A percentile compares a stretch with the other conserved stretches of the same genome.
phyloP scores from a whole-genome alignment of 305 asterid species.

The Coffea humblotiana region DNA sequence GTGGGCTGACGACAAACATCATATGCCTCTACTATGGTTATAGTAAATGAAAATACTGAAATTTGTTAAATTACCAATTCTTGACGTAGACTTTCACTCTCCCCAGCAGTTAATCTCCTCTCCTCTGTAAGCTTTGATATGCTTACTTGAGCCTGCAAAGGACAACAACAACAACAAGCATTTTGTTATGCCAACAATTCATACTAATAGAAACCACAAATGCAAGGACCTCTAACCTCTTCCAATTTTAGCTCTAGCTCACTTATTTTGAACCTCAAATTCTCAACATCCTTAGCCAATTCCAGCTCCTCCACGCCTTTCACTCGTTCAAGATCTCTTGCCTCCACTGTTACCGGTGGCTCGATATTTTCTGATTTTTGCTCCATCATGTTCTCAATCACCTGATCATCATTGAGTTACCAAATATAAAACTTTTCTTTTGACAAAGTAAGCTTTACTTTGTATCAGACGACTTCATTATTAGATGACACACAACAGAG shows the following conservation, averaged over 20 bases:
- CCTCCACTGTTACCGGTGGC: slow-evolving; percentile 17
- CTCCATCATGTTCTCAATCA: slow-evolving; percentile 23
- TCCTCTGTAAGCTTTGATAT: slow-evolving; percentile 63
- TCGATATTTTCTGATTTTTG: slow-evolving; percentile 17
- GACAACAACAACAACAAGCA: neutral
- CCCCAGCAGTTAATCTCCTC: slow-evolving; percentile 41
- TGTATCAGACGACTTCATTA: neutral
- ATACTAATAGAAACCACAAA: slow-evolving; percentile 4
- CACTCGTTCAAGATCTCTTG: slow-evolving; percentile 14
- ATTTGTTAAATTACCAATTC: slow-evolving; percentile 50
- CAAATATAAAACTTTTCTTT: neutral
- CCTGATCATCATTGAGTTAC: slow-evolving; percentile 20
- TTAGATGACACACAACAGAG: neutral
- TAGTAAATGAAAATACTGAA: neutral
- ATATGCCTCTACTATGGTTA: neutral
- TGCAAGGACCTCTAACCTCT: slow-evolving; percentile 30
- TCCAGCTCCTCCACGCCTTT: slow-evolving; percentile 26
- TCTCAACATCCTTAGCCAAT: slow-evolving; percentile 27
- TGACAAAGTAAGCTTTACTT: neutral
- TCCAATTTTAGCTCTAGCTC: slow-evolving; percentile 35
- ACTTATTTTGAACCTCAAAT: slow-evolving; percentile 33
- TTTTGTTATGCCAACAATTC: neutral
- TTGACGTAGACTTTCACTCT: slow-evolving; percentile 47
- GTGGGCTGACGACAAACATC: neutral
- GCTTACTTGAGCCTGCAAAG: slow-evolving; percentile 59